phyloP scores from a whole-genome alignment of 2,329 filamentous ascomycete species.

The Penicillium griseofulvum region DNA sequence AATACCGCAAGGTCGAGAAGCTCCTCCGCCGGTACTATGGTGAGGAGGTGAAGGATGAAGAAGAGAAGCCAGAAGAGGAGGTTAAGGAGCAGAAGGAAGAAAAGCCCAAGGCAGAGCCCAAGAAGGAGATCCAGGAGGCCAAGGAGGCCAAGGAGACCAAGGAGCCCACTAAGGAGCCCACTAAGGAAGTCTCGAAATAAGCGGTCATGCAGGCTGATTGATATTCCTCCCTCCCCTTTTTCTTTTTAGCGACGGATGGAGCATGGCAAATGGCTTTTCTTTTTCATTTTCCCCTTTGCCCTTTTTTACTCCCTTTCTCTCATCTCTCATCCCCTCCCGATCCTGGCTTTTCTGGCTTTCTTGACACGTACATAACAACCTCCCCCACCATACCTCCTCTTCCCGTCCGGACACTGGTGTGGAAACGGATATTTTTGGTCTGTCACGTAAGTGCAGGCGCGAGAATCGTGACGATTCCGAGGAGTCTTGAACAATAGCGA shows the following conservation, averaged over 20 bases:
- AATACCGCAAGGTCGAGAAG: constrained; percentile 71
- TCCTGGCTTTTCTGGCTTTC: neutral
- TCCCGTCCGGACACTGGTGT: neutral
- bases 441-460: constrained; percentile 12
- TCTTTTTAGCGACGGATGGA: constrained; percentile 28
- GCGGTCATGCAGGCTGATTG: constrained; percentile 6
- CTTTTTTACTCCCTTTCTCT: constrained; percentile 5
- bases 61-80: constrained; percentile 9
- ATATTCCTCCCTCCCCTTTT: constrained; percentile 14
- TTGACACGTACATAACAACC: constrained; percentile 21
- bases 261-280: constrained; percentile 28
- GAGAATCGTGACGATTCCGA: constrained; percentile 11
- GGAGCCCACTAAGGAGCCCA: neutral
- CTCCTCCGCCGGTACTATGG: constrained; percentile 70
- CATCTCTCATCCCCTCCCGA: neutral
- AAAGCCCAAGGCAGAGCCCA: constrained; percentile 7
- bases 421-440: constrained; percentile 6
- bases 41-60: constrained; percentile 34
- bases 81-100: constrained; percentile 4
- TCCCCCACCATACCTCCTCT: neutral
- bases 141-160: constrained; percentile 5
- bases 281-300: constrained; percentile 15
- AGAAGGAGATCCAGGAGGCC: constrained; percentile 6
- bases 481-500: constrained; percentile 11
- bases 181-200: constrained; percentile 12